Conservation (phyloP, 345 rosid species). For the Populus nigra region DNA sequence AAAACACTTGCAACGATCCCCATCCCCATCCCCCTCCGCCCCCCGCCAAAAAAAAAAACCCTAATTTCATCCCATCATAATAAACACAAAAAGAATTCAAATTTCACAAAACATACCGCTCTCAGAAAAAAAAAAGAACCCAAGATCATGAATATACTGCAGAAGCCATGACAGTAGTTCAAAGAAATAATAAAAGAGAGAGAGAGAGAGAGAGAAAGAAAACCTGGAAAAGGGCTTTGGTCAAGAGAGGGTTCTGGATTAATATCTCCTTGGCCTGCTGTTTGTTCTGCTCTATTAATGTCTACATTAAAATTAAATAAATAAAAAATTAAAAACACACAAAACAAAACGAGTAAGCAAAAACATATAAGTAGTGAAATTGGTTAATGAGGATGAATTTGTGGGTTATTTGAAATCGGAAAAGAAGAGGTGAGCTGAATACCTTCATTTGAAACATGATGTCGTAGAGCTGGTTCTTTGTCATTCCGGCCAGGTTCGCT, state of each 20-base stretch:
- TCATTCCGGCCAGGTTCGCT: conserved; percentile 79
- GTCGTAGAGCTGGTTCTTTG: conserved; percentile 88
- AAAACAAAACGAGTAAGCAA: neutral
- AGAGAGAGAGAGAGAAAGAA: neutral
- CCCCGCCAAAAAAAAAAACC: too few relatives aligned
- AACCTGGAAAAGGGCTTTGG: conserved; percentile 96
- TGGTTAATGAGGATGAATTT: neutral
- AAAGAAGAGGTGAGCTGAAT: neutral
- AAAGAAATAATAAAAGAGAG: neutral
- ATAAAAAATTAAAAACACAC: neutral
- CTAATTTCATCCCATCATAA: too few relatives aligned
- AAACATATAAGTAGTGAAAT: neutral
- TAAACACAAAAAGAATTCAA: too few relatives aligned
- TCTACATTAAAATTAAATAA: conserved; percentile 28
- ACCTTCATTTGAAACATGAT: conserved; percentile 95
- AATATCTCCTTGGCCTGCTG: conserved; percentile 81
- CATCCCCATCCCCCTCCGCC: too few relatives aligned
- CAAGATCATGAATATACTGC: neutral
- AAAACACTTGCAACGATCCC: too few relatives aligned
- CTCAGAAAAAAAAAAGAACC: too few relatives aligned
- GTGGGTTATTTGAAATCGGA: neutral
- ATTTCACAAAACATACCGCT: too few relatives aligned
- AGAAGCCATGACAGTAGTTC: neutral
- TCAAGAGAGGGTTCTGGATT: conserved; percentile 78
- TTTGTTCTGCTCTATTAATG: conserved; percentile 88